Evolutionary conservation across 164 flowering plant genomes (phyloP), one percentile per base, ranked within the genome.

Genomic region (Hamamelis virginiana): DNA sequence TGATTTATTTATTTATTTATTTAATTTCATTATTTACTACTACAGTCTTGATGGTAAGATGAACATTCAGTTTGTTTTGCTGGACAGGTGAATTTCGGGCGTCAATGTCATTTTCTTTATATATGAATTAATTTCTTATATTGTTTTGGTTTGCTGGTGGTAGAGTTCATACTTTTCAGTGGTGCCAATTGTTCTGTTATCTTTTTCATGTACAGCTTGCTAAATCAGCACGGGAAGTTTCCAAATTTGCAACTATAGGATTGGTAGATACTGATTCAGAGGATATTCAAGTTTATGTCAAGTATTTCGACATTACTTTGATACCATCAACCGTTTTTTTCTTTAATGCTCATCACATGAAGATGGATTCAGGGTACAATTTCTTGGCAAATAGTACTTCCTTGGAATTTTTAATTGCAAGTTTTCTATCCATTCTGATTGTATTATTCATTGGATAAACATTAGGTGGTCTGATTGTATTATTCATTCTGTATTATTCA

Each of bases 301-400:
- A 90, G 69, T 95, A 95, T 67, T 92, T 95, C 67, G 98, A 95
- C 80, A 86, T 95, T 38, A 83, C 91, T 59, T 73, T 86, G 62
- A 72, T 84, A 56, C 97, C 99, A 1, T 92, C 99, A 1, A 92
- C 91, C 0, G 70, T 95, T 44, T 95, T 95, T 75, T 95, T 92
- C 93, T 92, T 92, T 80, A 95, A 95, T 79, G 98, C 99, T 52
- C 96, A 92, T 69, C 99, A 95, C 71, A 95, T 95, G 99, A 92
- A 92, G 84, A 92, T 95, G 96, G 99, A 95, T 81, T 95, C 94
- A 8, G 97, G 99, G 97, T 95, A 80, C 16, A 59, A 44, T 33
- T 58, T 57, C 41, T 10, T 16, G 6, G 15, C 21, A 10, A 19
- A 13, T 59, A 44, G 16, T 26, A 19, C 13, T 48, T 23, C 8